Evolutionary conservation across 2,329 filamentous ascomycete species (phyloP), one percentile per base, ranked within the genome.

Genomic region (Trichoderma sp.): DNA sequence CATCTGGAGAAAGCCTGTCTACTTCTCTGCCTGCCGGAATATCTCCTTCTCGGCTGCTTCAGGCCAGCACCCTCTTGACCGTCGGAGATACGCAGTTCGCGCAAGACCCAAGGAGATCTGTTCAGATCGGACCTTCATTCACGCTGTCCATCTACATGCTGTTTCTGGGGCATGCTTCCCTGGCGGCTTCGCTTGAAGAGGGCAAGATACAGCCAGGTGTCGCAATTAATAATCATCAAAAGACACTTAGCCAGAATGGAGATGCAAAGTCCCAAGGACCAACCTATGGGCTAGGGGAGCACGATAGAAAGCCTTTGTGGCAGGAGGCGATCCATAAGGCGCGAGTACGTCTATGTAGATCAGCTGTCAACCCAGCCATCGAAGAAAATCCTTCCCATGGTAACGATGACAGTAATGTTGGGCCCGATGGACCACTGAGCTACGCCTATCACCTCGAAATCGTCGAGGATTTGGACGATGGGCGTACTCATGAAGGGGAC

Each of bases 311-410:
- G 69, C 82, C 92, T 0, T 90, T 93, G 0, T 98, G 95, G 95
- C 95, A 98, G 74, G 94, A 99, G 75, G 93, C 96, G 47, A 89
- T 97, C 67, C 93, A 98, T 79, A 99, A 98, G 76, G 91, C 93
- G 19, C 86, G 88, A 45, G 87, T 97, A 14, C 92, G 93, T 65
- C 81, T 99, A 12, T 84, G 90, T 71, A 85, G 93, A 55, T 85
- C 91, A 0, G 71, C 90, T 88, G 21, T 17, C 34, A 56, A 15
- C 15, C 21, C 44, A 7, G 59, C n/a, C 24, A 61, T 50, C 2
- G 51, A 68, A 24, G 45, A 21, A 5, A 14, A 2, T 7, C 9
- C 10, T 7, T 45, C 26, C 7, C 43, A 39, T 7, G 41, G 44
- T 3, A 26, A 39, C 7, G 19, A 45, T 10, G 5, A 39, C n/a